phyloP scores from a whole-genome alignment of 768 basidiomycete genomes.

The Lanmaoa rubissima region DNA sequence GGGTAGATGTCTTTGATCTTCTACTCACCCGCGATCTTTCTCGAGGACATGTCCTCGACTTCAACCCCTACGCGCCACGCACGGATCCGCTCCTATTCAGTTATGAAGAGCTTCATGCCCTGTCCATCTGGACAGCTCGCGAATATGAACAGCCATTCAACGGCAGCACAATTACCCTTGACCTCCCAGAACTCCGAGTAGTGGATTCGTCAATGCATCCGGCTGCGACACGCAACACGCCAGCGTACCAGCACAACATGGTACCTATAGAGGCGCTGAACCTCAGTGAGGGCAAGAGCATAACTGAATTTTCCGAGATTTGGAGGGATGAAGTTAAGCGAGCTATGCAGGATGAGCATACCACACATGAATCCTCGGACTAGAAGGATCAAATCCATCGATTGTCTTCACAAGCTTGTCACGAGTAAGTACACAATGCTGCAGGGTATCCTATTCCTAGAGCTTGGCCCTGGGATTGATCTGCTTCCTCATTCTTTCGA shows the following conservation, averaged over 20 bases:
- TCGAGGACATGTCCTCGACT: slow-evolving; percentile 82
- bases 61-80: slow-evolving; percentile 81
- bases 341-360: slow-evolving; percentile 21
- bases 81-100: slow-evolving; percentile 89
- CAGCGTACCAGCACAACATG: slow-evolving; percentile 84
- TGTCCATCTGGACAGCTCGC: slow-evolving; percentile 27
- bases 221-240: slow-evolving; percentile 61
- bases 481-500: slow-evolving; percentile 43
- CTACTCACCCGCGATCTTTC: slow-evolving; percentile 79
- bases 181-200: slow-evolving; percentile 51
- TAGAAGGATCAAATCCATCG: neutral
- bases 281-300: slow-evolving; percentile 68
- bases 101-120: slow-evolving; percentile 65
- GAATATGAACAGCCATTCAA: neutral
- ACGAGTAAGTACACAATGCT: neutral
- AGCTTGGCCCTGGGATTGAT: slow-evolving; percentile 21
- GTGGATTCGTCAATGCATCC: slow-evolving; percentile 79
- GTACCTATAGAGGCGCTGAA: slow-evolving; percentile 86
- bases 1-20: slow-evolving; percentile 73
- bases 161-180: neutral
- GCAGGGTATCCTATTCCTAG: slow-evolving; percentile 11
- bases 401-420: neutral
- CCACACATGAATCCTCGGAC: neutral
- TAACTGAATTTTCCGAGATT: slow-evolving; percentile 68
- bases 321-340: slow-evolving; percentile 57